Evolutionary conservation across 345 rosid genomes (phyloP).

Genomic region (Hibiscus mutabilis): DNA sequence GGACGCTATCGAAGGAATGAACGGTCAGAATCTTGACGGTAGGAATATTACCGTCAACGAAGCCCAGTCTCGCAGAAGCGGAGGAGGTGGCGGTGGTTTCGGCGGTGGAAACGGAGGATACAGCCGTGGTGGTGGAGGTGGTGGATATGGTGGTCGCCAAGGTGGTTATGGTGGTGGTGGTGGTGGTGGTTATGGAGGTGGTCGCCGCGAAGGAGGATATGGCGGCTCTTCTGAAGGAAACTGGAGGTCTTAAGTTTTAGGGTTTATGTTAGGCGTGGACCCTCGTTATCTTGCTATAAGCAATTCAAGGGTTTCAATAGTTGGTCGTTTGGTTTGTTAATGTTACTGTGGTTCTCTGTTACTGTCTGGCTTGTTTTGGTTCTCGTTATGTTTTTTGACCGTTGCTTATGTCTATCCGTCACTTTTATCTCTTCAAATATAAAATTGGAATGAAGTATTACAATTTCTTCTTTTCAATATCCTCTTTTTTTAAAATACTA

Average conservation of each 20-base stretch:
- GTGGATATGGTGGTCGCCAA: constrained; percentile 24
- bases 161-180: constrained; percentile 29
- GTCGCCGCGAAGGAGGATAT: constrained; percentile 28
- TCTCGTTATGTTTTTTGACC: too few species aligned
- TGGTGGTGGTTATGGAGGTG: constrained; percentile 7
- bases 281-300: too few species aligned
- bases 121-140: constrained; percentile 31
- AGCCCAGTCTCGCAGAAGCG: constrained; percentile 67
- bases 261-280: neutral
- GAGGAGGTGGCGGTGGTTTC: constrained; percentile 37
- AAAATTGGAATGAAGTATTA: too few species aligned
- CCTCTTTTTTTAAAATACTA: too few species aligned
- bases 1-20: constrained; percentile 85
- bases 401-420: too few species aligned
- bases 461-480: too few species aligned
- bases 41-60: constrained; percentile 77
- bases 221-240: constrained; percentile 23
- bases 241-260: constrained; percentile 11
- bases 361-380: too few species aligned
- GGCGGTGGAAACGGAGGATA: constrained; percentile 41
- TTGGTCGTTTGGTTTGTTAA: too few species aligned
- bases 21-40: constrained; percentile 77
- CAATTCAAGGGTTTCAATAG: too few species aligned
- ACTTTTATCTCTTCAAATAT: too few species aligned
- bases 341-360: too few species aligned